Conservation (phyloP, 345 rosid genomes). For the Trapa bicornis region DNA sequence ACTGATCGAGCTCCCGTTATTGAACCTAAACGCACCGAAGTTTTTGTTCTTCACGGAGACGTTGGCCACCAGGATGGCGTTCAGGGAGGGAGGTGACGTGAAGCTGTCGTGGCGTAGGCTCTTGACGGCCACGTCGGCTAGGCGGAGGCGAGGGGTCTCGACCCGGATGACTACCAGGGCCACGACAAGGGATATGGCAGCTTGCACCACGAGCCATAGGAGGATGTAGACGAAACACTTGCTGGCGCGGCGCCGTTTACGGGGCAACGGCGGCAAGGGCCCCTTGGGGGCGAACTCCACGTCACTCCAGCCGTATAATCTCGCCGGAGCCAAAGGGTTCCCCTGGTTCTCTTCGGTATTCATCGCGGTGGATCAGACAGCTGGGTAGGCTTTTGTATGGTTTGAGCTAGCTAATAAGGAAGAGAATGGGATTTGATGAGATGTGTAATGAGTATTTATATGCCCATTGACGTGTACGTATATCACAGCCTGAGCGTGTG, state of each 20-base stretch:
- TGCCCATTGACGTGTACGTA: too few species aligned
- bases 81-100: conserved; percentile 18
- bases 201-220: conserved; percentile 18
- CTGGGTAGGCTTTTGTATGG: too few species aligned
- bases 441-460: too few species aligned
- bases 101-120: conserved; percentile 15
- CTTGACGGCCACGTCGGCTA: conserved; percentile 9
- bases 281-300: conserved; percentile 13
- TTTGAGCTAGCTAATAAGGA: too few species aligned
- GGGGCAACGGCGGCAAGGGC: background rate
- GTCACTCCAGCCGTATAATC: conserved; percentile 22
- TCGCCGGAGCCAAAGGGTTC: conserved; percentile 6
- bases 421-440: too few species aligned
- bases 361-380: background rate
- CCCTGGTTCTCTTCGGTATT: conserved; percentile 4
- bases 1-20: conserved; percentile 10
- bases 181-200: conserved; percentile 19
- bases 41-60: conserved; percentile 32
- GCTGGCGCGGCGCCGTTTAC: conserved; percentile 10
- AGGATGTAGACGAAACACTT: conserved; percentile 36
- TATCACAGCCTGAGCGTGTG: too few species aligned
- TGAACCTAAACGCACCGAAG: conserved; percentile 32
- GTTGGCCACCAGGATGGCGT: conserved; percentile 22
- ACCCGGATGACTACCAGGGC: conserved; percentile 23
- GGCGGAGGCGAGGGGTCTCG: conserved; percentile 19